These are phyloP conservation scores for Aquilaria yunnanensis DNA, from an alignment of 345 rosid genomes.

Conservation along the genomic window DNA sequence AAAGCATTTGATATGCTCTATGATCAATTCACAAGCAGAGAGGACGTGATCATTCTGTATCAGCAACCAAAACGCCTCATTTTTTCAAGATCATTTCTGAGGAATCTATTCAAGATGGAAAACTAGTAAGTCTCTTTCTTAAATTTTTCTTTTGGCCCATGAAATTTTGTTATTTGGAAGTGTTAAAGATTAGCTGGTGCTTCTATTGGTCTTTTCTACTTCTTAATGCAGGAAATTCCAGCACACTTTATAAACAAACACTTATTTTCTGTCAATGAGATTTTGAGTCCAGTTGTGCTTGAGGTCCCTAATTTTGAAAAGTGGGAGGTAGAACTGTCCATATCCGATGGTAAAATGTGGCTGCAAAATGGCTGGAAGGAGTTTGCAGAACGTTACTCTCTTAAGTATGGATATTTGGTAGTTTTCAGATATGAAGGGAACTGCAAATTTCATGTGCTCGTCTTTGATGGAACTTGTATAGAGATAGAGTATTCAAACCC, in stretches of 20 bases:
- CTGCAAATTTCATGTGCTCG: constrained; percentile 12
- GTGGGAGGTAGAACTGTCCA: constrained; percentile 23
- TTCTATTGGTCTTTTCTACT: background rate
- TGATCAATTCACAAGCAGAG: background rate
- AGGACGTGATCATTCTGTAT: background rate
- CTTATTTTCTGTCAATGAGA: constrained; percentile 1
- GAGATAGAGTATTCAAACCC: constrained; percentile 21
- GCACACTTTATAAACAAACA: constrained; percentile 13
- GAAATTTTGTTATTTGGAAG: background rate
- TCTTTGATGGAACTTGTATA: constrained; percentile 14
- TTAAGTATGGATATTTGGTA: constrained; percentile 12
- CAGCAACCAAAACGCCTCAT: constrained; percentile 8
- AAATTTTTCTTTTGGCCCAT: background rate
- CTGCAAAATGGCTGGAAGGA: constrained; percentile 29
- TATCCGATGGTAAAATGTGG: constrained; percentile 8
- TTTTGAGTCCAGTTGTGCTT: constrained; percentile 7
- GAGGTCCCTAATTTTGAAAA: constrained; percentile 19
- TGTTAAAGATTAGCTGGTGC: background rate
- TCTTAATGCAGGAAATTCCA: constrained; percentile 23
- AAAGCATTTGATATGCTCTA: too few relatives aligned
- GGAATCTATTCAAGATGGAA: constrained; percentile 8
- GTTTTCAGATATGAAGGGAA: constrained; percentile 23
- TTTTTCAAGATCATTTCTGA: constrained; percentile 21
- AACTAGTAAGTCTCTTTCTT: constrained; percentile 5
- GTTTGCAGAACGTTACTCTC: constrained; percentile 18